A percentile compares a stretch with the other conserved stretches of the same genome.
These are phyloP conservation scores for Gossypium gossypioides DNA, from an alignment of 441 rosid species.

Conservation along the genomic window DNA sequence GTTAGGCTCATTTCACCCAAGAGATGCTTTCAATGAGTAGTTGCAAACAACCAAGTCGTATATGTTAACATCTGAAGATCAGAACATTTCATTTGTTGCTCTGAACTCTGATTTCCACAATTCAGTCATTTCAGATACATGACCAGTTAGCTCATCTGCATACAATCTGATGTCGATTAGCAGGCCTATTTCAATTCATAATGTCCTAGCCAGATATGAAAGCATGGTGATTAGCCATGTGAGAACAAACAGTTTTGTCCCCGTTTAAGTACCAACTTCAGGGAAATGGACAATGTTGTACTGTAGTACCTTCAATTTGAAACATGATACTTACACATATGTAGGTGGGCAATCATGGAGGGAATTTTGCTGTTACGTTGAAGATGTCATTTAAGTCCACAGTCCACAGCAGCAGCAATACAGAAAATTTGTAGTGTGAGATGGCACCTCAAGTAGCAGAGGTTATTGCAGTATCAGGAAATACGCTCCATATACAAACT, in stretches of 20 bases:
- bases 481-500: neutral
- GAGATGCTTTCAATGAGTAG: constrained; percentile 15
- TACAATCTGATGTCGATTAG: neutral
- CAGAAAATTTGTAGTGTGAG: too few relatives aligned
- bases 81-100: neutral
- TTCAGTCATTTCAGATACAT: neutral
- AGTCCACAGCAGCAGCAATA: neutral
- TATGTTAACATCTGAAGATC: neutral
- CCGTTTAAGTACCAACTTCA: too few relatives aligned
- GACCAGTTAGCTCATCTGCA: neutral
- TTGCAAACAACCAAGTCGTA: constrained; percentile 7
- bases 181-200: neutral
- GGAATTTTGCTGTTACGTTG: too few relatives aligned
- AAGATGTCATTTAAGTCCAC: neutral
- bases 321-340: neutral
- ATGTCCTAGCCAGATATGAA: too few relatives aligned
- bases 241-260: neutral
- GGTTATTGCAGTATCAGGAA: neutral
- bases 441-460: constrained; percentile 2
- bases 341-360: too few relatives aligned
- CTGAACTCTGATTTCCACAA: neutral
- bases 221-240: neutral
- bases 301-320: neutral
- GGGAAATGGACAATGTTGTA: neutral
- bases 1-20: constrained; percentile 4